Conservation (phyloP, 2,329 filamentous ascomycete species). For the Dothideomycetes sp. region DNA sequence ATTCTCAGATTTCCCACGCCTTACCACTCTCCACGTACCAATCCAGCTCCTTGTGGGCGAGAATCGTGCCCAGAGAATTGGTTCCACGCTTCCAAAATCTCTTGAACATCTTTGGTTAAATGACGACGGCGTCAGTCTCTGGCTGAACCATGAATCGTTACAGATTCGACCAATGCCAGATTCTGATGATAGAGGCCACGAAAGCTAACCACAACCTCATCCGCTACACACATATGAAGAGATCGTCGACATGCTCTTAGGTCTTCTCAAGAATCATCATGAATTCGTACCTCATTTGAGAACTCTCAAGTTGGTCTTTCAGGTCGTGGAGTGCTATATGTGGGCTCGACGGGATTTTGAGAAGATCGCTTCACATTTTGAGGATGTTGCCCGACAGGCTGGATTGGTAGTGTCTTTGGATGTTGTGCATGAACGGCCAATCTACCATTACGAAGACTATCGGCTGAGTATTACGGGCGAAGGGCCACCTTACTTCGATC, state of each 20-base stretch:
- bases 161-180: too few relatives aligned
- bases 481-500: too few relatives aligned
- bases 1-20: background rate
- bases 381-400: too few relatives aligned
- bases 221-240: background rate
- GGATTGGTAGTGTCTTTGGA: too few relatives aligned
- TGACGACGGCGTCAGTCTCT: background rate
- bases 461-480: too few relatives aligned
- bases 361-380: background rate
- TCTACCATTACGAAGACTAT: too few relatives aligned
- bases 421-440: too few relatives aligned
- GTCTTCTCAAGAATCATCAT: background rate
- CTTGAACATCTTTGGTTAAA: background rate
- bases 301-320: background rate
- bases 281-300: background rate
- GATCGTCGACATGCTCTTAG: background rate
- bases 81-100: background rate
- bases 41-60: background rate
- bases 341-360: background rate
- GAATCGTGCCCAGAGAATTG: background rate
- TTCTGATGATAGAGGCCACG: too few relatives aligned
- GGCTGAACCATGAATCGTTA: too few relatives aligned
- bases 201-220: background rate
- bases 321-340: background rate
- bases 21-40: background rate